Conservation (phyloP, 345 rosid species). For the Ceriops zippeliana region DNA sequence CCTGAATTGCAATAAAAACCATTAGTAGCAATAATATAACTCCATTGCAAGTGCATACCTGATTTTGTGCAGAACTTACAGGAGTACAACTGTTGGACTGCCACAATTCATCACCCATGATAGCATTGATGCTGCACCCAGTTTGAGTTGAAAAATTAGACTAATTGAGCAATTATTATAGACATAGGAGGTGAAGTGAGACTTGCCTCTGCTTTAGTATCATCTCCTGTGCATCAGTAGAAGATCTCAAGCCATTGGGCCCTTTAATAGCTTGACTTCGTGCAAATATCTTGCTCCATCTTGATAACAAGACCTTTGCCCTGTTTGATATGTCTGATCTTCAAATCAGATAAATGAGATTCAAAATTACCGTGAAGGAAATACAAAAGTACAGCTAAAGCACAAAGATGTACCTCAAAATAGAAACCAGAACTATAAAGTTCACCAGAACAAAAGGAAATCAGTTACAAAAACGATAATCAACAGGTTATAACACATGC, state of each 20-base stretch:
- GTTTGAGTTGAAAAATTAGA: constrained; percentile 26
- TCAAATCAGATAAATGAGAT: constrained; percentile 91
- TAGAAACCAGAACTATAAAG: background rate
- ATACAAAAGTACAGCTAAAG: constrained; percentile 14
- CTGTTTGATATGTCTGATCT: constrained; percentile 99
- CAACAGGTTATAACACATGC: background rate
- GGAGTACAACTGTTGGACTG: constrained; percentile 37
- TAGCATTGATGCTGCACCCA: constrained; percentile 70
- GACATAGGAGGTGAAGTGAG: constrained; percentile 16
- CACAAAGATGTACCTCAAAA: background rate
- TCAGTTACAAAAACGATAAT: background rate
- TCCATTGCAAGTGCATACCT: constrained; percentile 8
- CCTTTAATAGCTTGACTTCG: constrained; percentile 68
- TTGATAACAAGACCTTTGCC: constrained; percentile 82
- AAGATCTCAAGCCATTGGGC: constrained; percentile 56
- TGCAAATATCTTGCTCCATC: constrained; percentile 87
- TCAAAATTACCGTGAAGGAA: constrained; percentile 28
- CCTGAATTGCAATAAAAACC: constrained; percentile 45
- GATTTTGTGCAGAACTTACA: constrained; percentile 44
- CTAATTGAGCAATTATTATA: constrained; percentile 10
- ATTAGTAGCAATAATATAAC: constrained; percentile 18
- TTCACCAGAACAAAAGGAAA: background rate
- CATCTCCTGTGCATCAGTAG: constrained; percentile 58
- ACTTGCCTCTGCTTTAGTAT: constrained; percentile 80
- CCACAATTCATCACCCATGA: constrained; percentile 69